Evolutionary conservation across 2,329 filamentous ascomycete species (phyloP).

Genomic region (Botrytis paeoniae): DNA sequence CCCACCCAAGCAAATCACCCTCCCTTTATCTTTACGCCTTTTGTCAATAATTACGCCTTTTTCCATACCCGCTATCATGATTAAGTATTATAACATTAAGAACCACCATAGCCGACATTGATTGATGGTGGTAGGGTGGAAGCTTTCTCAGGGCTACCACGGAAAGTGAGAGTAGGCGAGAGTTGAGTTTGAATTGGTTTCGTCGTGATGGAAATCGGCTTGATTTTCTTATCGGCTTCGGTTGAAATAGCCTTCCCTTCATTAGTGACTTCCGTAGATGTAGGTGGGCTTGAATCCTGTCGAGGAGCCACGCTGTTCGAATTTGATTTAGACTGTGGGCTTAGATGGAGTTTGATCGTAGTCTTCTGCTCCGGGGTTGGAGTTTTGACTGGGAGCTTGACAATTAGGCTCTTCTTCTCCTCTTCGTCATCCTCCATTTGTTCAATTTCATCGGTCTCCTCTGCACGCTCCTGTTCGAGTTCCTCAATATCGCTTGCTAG

Average conservation of each 20-base stretch:
- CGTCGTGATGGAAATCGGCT: constrained; percentile 20
- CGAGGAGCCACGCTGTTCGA: constrained; percentile 16
- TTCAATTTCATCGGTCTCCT: constrained; percentile 43
- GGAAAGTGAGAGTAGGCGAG: constrained; percentile 49
- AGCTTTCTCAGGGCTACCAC: constrained; percentile 59
- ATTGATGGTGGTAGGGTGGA: constrained; percentile 34
- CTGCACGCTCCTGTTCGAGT: constrained; percentile 53
- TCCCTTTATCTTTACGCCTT: constrained; percentile 5
- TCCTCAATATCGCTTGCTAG: constrained; percentile 57
- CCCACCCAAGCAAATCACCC: constrained; percentile 1
- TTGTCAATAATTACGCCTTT: constrained; percentile 11
- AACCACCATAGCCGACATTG: constrained; percentile 27
- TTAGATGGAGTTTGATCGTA: constrained; percentile 29
- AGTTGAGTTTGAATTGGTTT: constrained; percentile 22
- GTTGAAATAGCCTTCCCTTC: constrained; percentile 4
- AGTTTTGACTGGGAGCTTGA: constrained; percentile 61
- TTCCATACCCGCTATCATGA: constrained; percentile 6
- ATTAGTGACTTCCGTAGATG: constrained; percentile 8
- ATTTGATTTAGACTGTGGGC: constrained; percentile 20
- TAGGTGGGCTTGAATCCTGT: constrained; percentile 1
- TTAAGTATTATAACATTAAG: constrained; percentile 19
- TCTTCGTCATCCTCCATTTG: constrained; percentile 52
- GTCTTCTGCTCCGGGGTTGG: constrained; percentile 37
- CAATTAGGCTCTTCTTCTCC: constrained; percentile 61
- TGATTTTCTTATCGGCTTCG: constrained; percentile 16